Percentiles rank a stretch among this genome's conserved stretches.
Evolutionary conservation across 1,139 yeast species (phyloP).

Genomic region (Yamadazyma sp.): DNA sequence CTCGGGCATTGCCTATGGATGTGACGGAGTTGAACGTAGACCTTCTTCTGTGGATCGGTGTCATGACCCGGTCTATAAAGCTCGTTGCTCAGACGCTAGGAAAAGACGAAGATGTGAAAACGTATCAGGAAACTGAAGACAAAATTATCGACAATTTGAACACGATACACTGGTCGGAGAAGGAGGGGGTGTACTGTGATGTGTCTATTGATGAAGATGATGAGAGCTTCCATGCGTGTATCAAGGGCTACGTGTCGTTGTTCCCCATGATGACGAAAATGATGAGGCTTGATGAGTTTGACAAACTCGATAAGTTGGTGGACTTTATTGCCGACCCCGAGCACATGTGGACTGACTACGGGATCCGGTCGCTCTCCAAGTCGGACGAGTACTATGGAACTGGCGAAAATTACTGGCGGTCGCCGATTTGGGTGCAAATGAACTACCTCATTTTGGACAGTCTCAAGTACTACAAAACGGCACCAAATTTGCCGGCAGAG

Average conservation of each 20-base stretch:
- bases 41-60: constrained; percentile 88
- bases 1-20: constrained; percentile 80
- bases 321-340: constrained; percentile 65
- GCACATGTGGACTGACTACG: constrained; percentile 75
- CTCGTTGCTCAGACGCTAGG: constrained; percentile 69
- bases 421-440: constrained; percentile 91
- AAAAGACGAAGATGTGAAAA: constrained; percentile 53
- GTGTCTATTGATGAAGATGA: constrained; percentile 73
- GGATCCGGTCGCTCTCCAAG: constrained; percentile 79
- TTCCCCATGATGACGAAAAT: constrained; percentile 82
- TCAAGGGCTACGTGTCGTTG: constrained; percentile 82
- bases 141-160: constrained; percentile 66
- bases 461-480: constrained; percentile 50
- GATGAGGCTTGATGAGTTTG: constrained; percentile 51
- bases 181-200: constrained; percentile 77
- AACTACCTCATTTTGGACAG: constrained; percentile 80
- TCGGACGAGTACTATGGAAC: constrained; percentile 65
- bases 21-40: constrained; percentile 91
- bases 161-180: constrained; percentile 75
- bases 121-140: constrained; percentile 52
- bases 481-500: constrained; percentile 22
- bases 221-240: constrained; percentile 68
- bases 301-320: constrained; percentile 52
- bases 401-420: constrained; percentile 94
- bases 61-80: constrained; percentile 82